Percentiles rank a stretch among this genome's conserved stretches.
Conservation (phyloP, 176 grass and related monocot genomes). For the Cenchrus fungigraminus region DNA sequence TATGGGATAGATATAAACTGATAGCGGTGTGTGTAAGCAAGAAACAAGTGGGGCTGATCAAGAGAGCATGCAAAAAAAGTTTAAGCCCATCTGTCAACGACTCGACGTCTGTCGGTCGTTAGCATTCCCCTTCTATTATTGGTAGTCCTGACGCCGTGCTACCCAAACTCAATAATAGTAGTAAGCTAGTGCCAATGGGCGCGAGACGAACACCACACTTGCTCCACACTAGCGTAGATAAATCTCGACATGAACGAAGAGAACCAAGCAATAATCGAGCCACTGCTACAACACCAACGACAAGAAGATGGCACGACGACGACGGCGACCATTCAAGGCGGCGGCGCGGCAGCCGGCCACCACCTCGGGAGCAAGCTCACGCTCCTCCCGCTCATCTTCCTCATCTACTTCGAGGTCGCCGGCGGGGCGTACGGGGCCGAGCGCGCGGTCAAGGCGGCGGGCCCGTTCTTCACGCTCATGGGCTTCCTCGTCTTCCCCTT, state of each 20-base stretch:
- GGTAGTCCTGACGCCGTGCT: too few relatives aligned
- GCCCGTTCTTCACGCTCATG: constrained; percentile 48
- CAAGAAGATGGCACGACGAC: background rate
- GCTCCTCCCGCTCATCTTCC: constrained; percentile 52
- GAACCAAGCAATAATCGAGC: constrained; percentile 32
- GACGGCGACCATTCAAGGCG: background rate
- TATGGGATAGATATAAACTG: too few relatives aligned
- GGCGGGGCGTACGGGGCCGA: constrained; percentile 56
- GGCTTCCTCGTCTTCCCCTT: constrained; percentile 56
- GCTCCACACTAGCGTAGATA: too few relatives aligned
- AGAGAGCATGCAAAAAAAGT: too few relatives aligned
- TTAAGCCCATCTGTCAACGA: too few relatives aligned
- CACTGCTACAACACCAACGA: background rate
- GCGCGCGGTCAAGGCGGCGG: constrained; percentile 43
- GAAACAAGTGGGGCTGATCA: too few relatives aligned
- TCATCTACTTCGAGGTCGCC: constrained; percentile 64
- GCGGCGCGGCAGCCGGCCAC: background rate
- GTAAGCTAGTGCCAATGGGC: too few relatives aligned
- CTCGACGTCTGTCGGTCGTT: too few relatives aligned
- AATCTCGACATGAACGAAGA: constrained; percentile 19
- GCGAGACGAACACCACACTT: too few relatives aligned
- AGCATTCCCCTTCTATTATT: too few relatives aligned
- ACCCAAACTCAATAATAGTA: too few relatives aligned
- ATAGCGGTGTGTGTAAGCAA: too few relatives aligned
- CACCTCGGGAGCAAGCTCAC: constrained; percentile 35